A percentile compares a stretch with the other conserved stretches of the same genome.
Evolutionary conservation across 495 filamentous ascomycete species (phyloP).

Genomic region (Podospora fimiseda): DNA sequence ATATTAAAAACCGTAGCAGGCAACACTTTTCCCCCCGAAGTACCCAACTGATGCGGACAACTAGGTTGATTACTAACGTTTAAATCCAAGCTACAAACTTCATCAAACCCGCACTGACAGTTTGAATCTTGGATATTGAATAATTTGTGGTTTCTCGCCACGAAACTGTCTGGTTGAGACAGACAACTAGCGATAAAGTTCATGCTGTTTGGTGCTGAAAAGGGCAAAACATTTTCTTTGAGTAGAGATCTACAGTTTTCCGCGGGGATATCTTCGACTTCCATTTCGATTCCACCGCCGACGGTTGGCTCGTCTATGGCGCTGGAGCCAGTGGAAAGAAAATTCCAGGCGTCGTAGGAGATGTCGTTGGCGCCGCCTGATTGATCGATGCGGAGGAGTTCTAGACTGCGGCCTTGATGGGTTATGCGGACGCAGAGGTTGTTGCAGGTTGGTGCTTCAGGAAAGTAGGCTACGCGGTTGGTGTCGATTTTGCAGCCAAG

Average conservation of each 20-base stretch:
- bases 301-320: conserved; percentile 26
- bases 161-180: conserved; percentile 27
- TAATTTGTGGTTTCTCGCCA: conserved; percentile 29
- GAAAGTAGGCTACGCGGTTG: conserved; percentile 40
- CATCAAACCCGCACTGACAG: conserved; percentile 35
- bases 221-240: conserved; percentile 28
- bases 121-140: conserved; percentile 34
- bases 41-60: conserved; percentile 30
- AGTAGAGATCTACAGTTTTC: conserved; percentile 29
- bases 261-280: conserved; percentile 27
- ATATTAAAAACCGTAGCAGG: conserved; percentile 30
- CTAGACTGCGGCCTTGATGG: conserved; percentile 29
- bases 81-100: conserved; percentile 31
- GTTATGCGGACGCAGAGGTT: conserved; percentile 37
- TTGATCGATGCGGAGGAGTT: conserved; percentile 37
- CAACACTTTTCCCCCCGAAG: background rate
- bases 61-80: conserved; percentile 33
- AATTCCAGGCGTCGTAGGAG: conserved; percentile 40
- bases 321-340: conserved; percentile 32
- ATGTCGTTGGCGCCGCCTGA: conserved; percentile 39
- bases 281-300: conserved; percentile 32
- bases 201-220: conserved; percentile 39
- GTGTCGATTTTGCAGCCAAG: conserved; percentile 43
- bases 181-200: conserved; percentile 36
- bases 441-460: conserved; percentile 34